Evolutionary conservation across 2,329 filamentous ascomycete genomes (phyloP).

Genomic region (Cercospora nicotianae): DNA sequence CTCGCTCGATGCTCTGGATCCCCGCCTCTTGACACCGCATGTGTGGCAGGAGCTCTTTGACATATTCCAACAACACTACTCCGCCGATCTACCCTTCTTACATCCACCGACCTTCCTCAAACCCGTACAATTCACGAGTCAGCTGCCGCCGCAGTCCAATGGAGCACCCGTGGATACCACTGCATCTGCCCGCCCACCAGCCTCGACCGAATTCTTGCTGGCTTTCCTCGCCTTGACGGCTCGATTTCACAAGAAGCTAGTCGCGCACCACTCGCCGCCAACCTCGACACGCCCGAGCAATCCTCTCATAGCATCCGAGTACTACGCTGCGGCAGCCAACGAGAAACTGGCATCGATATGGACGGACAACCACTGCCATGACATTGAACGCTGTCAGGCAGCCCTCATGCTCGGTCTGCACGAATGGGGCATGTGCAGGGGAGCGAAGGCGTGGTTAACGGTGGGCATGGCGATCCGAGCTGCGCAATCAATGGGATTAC

Average conservation of each 20-base stretch:
- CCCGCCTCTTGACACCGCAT: conserved; percentile 61
- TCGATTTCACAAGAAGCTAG: conserved; percentile 64
- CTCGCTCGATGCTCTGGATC: conserved; percentile 60
- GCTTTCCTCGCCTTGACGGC: conserved; percentile 69
- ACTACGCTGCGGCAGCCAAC: conserved; percentile 62
- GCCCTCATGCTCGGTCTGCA: conserved; percentile 70
- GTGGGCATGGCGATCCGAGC: conserved; percentile 61
- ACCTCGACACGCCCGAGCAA: conserved; percentile 50
- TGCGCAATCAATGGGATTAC: conserved; percentile 62
- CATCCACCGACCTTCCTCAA: conserved; percentile 64
- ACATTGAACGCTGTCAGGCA: conserved; percentile 65
- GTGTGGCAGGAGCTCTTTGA: conserved; percentile 70
- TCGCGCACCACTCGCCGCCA: conserved; percentile 56
- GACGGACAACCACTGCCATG: conserved; percentile 52
- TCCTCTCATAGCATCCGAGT: conserved; percentile 60
- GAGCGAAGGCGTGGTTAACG: conserved; percentile 65
- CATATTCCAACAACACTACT: conserved; percentile 70
- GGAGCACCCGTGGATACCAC: background rate
- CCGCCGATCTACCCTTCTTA: conserved; percentile 70
- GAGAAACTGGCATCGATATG: conserved; percentile 52
- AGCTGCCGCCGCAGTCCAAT: conserved; percentile 17
- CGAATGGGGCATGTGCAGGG: conserved; percentile 67
- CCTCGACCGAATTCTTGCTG: conserved; percentile 58
- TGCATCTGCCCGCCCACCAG: conserved; percentile 51
- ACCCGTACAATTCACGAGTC: conserved; percentile 42